Base-by-base conservation (phyloP, 257 asterid species). In the Oldenlandia corymbosa region DNA sequence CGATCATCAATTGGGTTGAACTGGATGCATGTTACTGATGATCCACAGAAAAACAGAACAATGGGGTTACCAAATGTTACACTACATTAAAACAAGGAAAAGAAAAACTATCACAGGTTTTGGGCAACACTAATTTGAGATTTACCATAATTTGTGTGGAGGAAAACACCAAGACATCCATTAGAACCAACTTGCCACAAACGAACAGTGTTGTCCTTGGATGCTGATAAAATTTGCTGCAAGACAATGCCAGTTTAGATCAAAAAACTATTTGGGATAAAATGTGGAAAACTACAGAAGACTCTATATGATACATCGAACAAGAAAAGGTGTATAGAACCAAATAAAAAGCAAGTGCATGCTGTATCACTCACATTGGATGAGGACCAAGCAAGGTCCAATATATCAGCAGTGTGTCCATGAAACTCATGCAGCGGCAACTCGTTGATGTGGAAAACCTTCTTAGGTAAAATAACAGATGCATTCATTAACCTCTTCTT, bases 311-410 rank as follows among this genome's bases (percentile, higher is more conserved):
- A 42, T 5, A 21, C 41, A 59, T 13, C 14, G 34, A 11, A 39
- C 21, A 24, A 41, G 39, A 21, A 27, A 7, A 32, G 31, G 45
- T 28, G 36, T 7, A 4, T 12, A 28, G 26, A 5, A 5, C 5
- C n/a, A n/a, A n/a, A n/a, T n/a, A n/a, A n/a, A 12, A 55, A 24
- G n/a, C 3, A 58, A 60, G 14, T 63, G 63, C 18, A n/a, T 39
- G 65, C 18, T 20, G 45, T 45, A 18, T 18, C 36, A 71, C 84
- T 83, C 65, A 88, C 98, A 66, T 88, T 86, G 68, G 94, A 84
- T 11, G 85, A 69, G 51, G 98, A 91, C 98, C 98, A 91, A 3
- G 96, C 81, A 1, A 91, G 79, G 68, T 88, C 98, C 65, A 88
- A 70, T 49, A 88, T 72, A 27, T 78, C 87, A 61, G 82, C 46